Base-by-base conservation (phyloP, 768 basidiomycete species). In the Naganishia vishniacii region DNA sequence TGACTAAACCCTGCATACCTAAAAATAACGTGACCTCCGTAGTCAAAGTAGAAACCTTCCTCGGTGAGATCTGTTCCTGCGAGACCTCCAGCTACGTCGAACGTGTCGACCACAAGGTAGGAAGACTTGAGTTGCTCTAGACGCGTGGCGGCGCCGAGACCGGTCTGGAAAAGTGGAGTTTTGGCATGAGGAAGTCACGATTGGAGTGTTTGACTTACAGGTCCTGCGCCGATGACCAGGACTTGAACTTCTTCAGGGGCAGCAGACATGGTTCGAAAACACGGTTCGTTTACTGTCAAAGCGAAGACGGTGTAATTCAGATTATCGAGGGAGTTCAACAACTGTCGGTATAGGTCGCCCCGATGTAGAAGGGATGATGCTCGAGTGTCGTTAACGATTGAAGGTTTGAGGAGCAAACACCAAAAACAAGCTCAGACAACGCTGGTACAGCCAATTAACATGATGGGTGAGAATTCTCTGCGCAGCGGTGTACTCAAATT, bases 11-110 rank as follows among this genome's bases (percentile, higher is more conserved):
- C 31, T n/a, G 49, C 48, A 48, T 48, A 70, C 71, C 76, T 77
- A 69, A 79, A 79, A 65, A 79, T 79, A 59, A 79, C 78, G 69
- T 79, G 78, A 11, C 78, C 77, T 9, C 73, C 73, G n/a, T 77
- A 75, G 64, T 79, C 78, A 64, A 78, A 78, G 42, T 78, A 69
- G 70, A 79, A 79, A 25, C 78, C 78, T 63, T 79, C 76, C 4
- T 51, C 37, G 9, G 78, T 79, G 5, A 67, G 60, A 48, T 79
- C 78, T 3, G 78, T 79, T 34, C 72, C 71, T 18, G 78, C 78
- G 23, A 79, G 67, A 64, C 78, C 78, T 46, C 78, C 78, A 13
- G 75, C 72, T 16, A 69, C 68, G 7, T 64, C 67, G 16, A 67
- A 67, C 1, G 73, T 49, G 61, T 78, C 78, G 42, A 78, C 76